phyloP scores from a whole-genome alignment of 805 yeast genomes.

The Suhomyces xylopsoci region DNA sequence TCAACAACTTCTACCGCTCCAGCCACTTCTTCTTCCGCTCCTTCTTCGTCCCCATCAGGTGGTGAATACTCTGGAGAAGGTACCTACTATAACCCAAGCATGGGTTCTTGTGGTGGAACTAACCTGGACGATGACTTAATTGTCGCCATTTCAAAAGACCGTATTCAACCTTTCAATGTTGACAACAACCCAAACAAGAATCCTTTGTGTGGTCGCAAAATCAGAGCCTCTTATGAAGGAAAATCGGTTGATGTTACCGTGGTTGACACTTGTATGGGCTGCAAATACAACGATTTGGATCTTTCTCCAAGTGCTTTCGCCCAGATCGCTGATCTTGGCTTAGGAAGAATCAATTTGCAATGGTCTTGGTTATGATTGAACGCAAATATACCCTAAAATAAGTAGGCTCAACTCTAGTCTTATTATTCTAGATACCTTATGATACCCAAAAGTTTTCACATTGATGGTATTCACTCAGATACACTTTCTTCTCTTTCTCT shows the following conservation, averaged over 20 bases:
- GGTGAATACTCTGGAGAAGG: slow-evolving; percentile 40
- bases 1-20: slow-evolving; percentile 14
- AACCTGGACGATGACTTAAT: slow-evolving; percentile 46
- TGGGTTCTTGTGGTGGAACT: slow-evolving; percentile 56
- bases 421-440: not conserved
- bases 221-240: slow-evolving; percentile 45
- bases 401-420: not conserved
- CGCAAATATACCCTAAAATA: not conserved
- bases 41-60: slow-evolving; percentile 9
- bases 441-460: not conserved
- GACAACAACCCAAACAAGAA: slow-evolving; percentile 41
- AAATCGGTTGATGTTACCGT: slow-evolving; percentile 56
- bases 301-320: slow-evolving; percentile 60
- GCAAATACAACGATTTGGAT: slow-evolving; percentile 49
- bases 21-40: slow-evolving; percentile 11
- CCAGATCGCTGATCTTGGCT: slow-evolving; percentile 46
- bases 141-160: slow-evolving; percentile 49
- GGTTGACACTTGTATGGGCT: slow-evolving; percentile 57
- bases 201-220: slow-evolving; percentile 53
- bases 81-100: slow-evolving; percentile 45
- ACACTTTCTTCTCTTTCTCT: not conserved
- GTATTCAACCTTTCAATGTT: slow-evolving; percentile 34
- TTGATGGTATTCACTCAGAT: not conserved
- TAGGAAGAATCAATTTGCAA: slow-evolving; percentile 52
- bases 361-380: slow-evolving; percentile 38